Conservation (phyloP, 352 stramenopile species). For the Globisporangium recalcitrans region DNA sequence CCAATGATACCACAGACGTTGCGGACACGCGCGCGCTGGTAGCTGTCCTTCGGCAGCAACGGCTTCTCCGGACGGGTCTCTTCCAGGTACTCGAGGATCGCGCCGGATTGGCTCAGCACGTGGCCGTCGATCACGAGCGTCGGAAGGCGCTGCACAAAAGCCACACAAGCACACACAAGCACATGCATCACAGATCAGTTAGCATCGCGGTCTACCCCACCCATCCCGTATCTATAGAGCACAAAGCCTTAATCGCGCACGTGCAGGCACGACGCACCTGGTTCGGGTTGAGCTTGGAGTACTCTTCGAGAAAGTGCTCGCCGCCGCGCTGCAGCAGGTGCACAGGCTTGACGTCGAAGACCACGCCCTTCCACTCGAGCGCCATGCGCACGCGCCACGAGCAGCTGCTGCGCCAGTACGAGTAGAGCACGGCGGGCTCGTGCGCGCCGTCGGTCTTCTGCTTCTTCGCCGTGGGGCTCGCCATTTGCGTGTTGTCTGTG, state of each 20-base stretch:
- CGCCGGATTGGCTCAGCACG: conserved; percentile 75
- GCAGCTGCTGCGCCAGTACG: conserved; percentile 86
- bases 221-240: too few relatives aligned
- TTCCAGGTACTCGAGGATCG: conserved; percentile 94
- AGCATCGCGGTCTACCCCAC: not conserved
- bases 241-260: not conserved
- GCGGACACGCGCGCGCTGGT: conserved; percentile 68
- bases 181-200: not conserved
- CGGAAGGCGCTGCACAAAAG: conserved; percentile 47
- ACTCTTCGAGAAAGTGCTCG: conserved; percentile 51
- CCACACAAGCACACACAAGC: not conserved
- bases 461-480: conserved; percentile 6
- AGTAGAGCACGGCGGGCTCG: conserved; percentile 55
- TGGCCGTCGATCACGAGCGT: conserved; percentile 74
- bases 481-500: conserved; percentile 7
- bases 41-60: conserved; percentile 68
- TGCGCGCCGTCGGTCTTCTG: not conserved
- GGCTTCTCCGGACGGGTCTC: conserved; percentile 61
- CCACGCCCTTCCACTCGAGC: conserved; percentile 81
- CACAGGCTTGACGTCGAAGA: conserved; percentile 74
- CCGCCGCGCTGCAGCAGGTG: conserved; percentile 57
- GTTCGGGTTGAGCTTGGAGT: conserved; percentile 65
- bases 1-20: conserved; percentile 90
- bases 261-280: conserved; percentile 25
- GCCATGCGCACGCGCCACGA: conserved; percentile 89